phyloP scores from a whole-genome alignment of 139 green algal species.

The Picochlorum sp. region DNA sequence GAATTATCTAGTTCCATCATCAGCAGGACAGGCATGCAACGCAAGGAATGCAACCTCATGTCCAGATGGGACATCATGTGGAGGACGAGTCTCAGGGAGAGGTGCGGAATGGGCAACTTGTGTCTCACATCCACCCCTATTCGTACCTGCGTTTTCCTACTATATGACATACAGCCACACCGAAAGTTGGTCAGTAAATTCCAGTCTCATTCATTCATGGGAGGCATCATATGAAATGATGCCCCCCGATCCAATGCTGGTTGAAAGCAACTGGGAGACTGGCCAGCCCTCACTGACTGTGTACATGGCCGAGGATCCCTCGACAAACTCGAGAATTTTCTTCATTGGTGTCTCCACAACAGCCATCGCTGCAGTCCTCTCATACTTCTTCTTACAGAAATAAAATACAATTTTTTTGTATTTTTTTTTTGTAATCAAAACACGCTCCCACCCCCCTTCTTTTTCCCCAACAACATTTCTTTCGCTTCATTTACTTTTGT shows the following conservation, averaged over 20 bases:
- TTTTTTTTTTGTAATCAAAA: conserved; percentile 37
- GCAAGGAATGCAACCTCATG: conserved; percentile 14
- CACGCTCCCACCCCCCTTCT: conserved; percentile 21
- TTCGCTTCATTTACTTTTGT: conserved; percentile 98
- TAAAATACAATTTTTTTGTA: too few species aligned
- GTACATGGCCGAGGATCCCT: conserved; percentile 32
- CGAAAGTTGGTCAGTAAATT: conserved; percentile 14
- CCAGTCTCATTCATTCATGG: conserved; percentile 24
- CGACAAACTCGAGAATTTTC: conserved; percentile 9
- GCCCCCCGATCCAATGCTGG: conserved; percentile 55
- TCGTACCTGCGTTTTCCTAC: conserved; percentile 42
- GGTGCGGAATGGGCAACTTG: conserved; percentile 32
- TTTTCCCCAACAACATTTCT: conserved; percentile 86
- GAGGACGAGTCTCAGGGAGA: background rate
- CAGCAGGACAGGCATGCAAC: conserved; percentile 4
- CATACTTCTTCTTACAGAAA: too few species aligned
- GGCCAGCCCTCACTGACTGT: conserved; percentile 36
- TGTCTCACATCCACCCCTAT: conserved; percentile 37
- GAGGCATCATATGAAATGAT: conserved; percentile 29
- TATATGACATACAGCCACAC: conserved; percentile 21
- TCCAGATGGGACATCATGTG: conserved; percentile 13
- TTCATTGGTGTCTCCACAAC: conserved; percentile 6
- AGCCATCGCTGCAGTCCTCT: background rate
- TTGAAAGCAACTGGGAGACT: conserved; percentile 57
- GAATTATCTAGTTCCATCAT: conserved; percentile 32